Conservation (phyloP, 345 rosid genomes). For the Sisymbrium altissimum region DNA sequence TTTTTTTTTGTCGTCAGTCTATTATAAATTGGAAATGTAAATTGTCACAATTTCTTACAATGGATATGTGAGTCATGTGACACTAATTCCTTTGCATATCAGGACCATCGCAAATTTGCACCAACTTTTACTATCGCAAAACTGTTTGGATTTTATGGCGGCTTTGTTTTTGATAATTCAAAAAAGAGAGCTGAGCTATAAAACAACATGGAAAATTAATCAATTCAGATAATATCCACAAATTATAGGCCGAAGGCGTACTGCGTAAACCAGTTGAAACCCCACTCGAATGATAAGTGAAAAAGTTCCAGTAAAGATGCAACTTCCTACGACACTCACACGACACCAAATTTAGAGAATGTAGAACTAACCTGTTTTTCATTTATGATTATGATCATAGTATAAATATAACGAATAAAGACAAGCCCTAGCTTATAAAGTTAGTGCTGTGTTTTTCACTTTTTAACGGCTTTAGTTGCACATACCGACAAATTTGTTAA, state of each 20-base stretch:
- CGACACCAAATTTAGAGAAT: neutral
- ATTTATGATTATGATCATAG: neutral
- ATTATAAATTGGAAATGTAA: no score
- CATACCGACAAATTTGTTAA: neutral
- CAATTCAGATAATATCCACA: neutral
- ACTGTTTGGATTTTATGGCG: neutral
- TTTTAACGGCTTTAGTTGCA: neutral
- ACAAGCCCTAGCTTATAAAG: no score
- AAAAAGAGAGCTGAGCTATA: neutral
- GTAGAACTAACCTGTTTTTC: neutral
- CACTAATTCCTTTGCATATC: no score
- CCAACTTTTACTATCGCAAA: neutral
- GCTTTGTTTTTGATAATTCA: neutral
- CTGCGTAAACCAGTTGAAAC: neutral
- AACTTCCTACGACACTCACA: conserved; percentile 22
- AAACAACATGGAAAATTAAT: neutral
- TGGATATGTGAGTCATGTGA: no score
- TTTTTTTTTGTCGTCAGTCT: no score
- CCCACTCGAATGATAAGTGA: neutral
- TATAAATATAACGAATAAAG: neutral
- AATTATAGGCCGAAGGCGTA: neutral
- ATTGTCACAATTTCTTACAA: no score
- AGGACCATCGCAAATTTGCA: neutral
- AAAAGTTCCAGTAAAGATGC: conserved; percentile 1
- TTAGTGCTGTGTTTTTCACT: neutral